phyloP scores from a whole-genome alignment of 352 stramenopile species.

The Phytopythium litorale region DNA sequence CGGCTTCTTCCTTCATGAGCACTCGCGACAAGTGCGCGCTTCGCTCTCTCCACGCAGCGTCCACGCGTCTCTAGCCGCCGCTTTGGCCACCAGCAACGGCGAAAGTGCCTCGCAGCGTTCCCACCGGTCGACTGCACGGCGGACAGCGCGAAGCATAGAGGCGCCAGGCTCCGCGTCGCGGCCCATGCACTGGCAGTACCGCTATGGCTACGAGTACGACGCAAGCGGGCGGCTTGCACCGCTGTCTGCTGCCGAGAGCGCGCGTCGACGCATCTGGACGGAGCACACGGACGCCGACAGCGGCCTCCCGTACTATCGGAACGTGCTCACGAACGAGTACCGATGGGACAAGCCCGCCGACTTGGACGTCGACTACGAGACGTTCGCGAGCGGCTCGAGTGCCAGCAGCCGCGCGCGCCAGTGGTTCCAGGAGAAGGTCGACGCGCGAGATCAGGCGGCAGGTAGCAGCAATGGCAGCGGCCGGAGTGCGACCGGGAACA shows the following conservation, averaged over 20 bases:
- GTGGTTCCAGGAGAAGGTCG: constrained; percentile 49
- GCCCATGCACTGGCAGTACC: constrained; percentile 71
- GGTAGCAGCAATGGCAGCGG: neutral
- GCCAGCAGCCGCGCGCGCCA: constrained; percentile 43
- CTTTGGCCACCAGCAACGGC: neutral
- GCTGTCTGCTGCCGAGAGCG: constrained; percentile 6
- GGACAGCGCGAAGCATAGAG: constrained; percentile 22
- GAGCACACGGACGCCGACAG: constrained; percentile 48
- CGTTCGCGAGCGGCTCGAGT: constrained; percentile 28
- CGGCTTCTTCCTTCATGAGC: constrained; percentile 64
- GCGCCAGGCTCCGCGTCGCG: constrained; percentile 13
- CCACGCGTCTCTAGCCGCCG: constrained; percentile 26
- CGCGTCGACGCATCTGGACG: constrained; percentile 54
- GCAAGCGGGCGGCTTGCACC: constrained; percentile 27
- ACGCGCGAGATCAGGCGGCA: constrained; percentile 16
- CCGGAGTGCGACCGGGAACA: neutral
- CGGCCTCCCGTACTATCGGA: constrained; percentile 61
- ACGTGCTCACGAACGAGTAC: constrained; percentile 70
- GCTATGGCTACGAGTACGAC: constrained; percentile 70
- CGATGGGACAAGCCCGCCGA: constrained; percentile 71
- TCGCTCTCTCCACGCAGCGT: constrained; percentile 61
- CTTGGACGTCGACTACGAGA: constrained; percentile 53
- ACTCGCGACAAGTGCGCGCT: constrained; percentile 34
- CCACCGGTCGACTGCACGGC: constrained; percentile 15
- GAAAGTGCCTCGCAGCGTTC: constrained; percentile 20